Conservation (phyloP, 208 protist genomes). For the Blastocrithidia nonstop region DNA sequence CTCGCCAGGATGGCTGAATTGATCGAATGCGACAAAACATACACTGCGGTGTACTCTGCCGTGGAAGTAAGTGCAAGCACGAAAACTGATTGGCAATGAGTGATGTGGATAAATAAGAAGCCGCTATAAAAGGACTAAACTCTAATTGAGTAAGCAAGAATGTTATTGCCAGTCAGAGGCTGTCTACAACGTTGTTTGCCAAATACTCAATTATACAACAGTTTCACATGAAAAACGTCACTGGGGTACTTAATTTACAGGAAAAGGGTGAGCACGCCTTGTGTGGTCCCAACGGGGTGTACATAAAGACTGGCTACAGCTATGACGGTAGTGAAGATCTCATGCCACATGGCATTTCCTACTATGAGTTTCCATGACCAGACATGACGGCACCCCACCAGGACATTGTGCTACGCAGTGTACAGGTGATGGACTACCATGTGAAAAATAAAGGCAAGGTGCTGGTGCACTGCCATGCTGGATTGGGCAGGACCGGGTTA, state of each 20-base stretch:
- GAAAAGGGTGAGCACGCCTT: constrained; percentile 84
- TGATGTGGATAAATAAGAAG: constrained; percentile 17
- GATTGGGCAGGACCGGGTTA: constrained; percentile 79
- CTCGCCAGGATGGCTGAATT: constrained; percentile 12
- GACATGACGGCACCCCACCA: constrained; percentile 85
- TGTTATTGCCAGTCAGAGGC: constrained; percentile 79
- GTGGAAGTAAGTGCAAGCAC: constrained; percentile 59
- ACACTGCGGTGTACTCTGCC: constrained; percentile 74
- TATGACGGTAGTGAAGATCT: constrained; percentile 78
- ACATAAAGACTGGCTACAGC: constrained; percentile 76
- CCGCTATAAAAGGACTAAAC: constrained; percentile 76
- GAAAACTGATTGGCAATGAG: constrained; percentile 66
- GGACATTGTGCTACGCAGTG: constrained; percentile 75
- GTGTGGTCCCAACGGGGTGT: constrained; percentile 79
- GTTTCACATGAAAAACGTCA: constrained; percentile 65
- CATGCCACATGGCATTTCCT: constrained; percentile 73
- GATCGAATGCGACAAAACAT: constrained; percentile 51
- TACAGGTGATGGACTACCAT: constrained; percentile 86
- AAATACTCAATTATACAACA: constrained; percentile 75
- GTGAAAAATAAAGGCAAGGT: constrained; percentile 74
- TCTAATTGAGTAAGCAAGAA: constrained; percentile 75
- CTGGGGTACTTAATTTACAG: constrained; percentile 79
- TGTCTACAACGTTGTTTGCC: constrained; percentile 69
- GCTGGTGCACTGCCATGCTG: constrained; percentile 87
- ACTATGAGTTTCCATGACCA: constrained; percentile 85